Conservation (phyloP, 1,284 basidiomycete genomes). For the Coniophora puteana region DNA sequence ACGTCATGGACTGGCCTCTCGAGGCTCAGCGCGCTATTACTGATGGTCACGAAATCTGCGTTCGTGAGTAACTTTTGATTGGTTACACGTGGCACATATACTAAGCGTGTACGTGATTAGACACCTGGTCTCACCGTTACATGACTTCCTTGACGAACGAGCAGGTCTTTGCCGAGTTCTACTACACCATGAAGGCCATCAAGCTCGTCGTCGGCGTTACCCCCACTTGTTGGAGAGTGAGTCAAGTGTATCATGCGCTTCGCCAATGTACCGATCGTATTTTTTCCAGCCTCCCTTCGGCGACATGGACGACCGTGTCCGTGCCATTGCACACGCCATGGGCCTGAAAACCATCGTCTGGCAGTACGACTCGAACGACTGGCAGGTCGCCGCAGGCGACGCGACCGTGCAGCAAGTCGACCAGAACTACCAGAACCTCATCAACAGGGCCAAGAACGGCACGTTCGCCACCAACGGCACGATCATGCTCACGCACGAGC, state of each 20-base stretch:
- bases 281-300: slow-evolving; percentile 53
- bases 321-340: slow-evolving; percentile 58
- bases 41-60: slow-evolving; percentile 63
- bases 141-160: slow-evolving; percentile 72
- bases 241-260: slow-evolving; percentile 8
- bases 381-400: slow-evolving; percentile 50
- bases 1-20: slow-evolving; percentile 67
- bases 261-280: slow-evolving; percentile 1
- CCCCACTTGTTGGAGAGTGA: slow-evolving; percentile 64
- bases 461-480: slow-evolving; percentile 37
- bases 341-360: slow-evolving; percentile 63
- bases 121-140: slow-evolving; percentile 59
- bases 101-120: too few species aligned
- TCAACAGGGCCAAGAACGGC: slow-evolving; percentile 35
- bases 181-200: slow-evolving; percentile 61
- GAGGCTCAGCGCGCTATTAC: slow-evolving; percentile 64
- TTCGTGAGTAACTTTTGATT: slow-evolving; percentile 35
- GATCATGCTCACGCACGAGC: slow-evolving; percentile 47
- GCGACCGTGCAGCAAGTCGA: slow-evolving; percentile 40
- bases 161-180: slow-evolving; percentile 78
- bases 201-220: slow-evolving; percentile 59
- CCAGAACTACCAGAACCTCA: slow-evolving; percentile 37
- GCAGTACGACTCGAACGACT: slow-evolving; percentile 69
- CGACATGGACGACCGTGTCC: slow-evolving; percentile 67
- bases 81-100: slow-evolving; percentile 3